A percentile compares a stretch with the other conserved stretches of the same genome.
These are phyloP conservation scores for Sicyos baderoa DNA, from an alignment of 306 rosid genomes.

Conservation along the genomic window DNA sequence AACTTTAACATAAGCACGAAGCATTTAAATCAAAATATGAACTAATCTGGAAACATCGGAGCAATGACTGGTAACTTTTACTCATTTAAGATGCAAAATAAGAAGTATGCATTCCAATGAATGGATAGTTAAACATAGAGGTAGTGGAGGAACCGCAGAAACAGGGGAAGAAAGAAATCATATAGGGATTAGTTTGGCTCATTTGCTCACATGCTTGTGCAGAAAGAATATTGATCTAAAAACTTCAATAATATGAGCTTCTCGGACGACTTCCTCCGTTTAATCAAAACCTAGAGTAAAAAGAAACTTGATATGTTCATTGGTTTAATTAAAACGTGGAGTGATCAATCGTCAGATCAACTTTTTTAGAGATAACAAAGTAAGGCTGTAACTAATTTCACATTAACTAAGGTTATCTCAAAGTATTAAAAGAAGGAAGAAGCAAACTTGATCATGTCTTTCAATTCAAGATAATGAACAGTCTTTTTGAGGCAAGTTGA, in stretches of 20 bases:
- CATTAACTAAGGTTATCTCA: not conserved
- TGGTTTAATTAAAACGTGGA: conserved; percentile 13
- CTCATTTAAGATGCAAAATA: not conserved
- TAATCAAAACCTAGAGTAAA: conserved; percentile 1
- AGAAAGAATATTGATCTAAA: not conserved
- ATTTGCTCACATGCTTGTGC: not conserved
- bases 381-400: not conserved
- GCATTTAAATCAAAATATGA: not conserved
- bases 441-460: not conserved
- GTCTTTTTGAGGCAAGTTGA: no score
- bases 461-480: conserved; percentile 2
- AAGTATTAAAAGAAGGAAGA: not conserved
- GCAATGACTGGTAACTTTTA: not conserved
- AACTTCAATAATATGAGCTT: not conserved
- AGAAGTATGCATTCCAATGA: not conserved
- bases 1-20: not conserved
- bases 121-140: conserved; percentile 5
- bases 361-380: not conserved
- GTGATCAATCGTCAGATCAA: not conserved
- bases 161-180: not conserved
- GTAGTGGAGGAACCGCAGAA: not conserved
- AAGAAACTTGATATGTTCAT: not conserved
- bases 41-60: not conserved
- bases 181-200: not conserved
- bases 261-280: not conserved